These are phyloP conservation scores for Atalantia buxifolia DNA, from an alignment of 345 rosid genomes.

Conservation along the genomic window DNA sequence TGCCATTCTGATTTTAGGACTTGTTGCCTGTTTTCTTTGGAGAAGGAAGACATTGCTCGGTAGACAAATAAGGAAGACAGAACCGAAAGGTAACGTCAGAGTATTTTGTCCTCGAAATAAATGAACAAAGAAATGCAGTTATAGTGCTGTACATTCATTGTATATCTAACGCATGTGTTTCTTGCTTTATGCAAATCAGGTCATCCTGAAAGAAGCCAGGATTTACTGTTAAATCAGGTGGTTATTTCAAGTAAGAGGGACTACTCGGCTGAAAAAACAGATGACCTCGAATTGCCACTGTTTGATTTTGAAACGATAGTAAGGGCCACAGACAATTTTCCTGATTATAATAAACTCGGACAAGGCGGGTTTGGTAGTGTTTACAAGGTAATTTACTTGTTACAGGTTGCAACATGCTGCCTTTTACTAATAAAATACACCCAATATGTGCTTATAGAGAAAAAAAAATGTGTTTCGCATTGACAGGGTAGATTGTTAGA, in stretches of 20 bases:
- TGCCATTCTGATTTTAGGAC: slow-evolving; percentile 38
- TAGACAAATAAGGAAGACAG: slow-evolving; percentile 7
- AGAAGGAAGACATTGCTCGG: slow-evolving; percentile 37
- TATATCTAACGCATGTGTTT: not conserved
- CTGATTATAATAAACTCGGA: slow-evolving; percentile 51
- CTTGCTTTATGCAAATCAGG: slow-evolving; percentile 25
- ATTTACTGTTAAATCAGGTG: slow-evolving; percentile 52
- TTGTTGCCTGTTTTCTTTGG: slow-evolving; percentile 38
- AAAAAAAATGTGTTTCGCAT: not conserved
- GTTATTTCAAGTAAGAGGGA: slow-evolving; percentile 64
- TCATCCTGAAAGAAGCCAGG: slow-evolving; percentile 56
- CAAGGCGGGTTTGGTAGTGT: slow-evolving; percentile 80
- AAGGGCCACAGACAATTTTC: slow-evolving; percentile 45
- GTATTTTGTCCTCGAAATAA: not conserved
- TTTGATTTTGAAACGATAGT: slow-evolving; percentile 45
- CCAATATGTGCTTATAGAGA: not conserved
- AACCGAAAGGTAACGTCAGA: slow-evolving; percentile 31
- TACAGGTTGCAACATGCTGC: not conserved
- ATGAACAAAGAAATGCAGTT: not conserved
- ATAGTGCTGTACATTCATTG: not conserved
- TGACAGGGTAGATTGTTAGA: slow-evolving; percentile 56
- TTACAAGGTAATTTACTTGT: slow-evolving; percentile 54
- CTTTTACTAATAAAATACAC: not conserved
- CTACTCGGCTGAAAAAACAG: slow-evolving; percentile 34
- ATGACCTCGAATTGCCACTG: slow-evolving; percentile 54